Evolutionary conservation across 768 basidiomycete genomes (phyloP), one percentile per base, ranked within the genome.

Genomic region (Podaxis mareebaensis): DNA sequence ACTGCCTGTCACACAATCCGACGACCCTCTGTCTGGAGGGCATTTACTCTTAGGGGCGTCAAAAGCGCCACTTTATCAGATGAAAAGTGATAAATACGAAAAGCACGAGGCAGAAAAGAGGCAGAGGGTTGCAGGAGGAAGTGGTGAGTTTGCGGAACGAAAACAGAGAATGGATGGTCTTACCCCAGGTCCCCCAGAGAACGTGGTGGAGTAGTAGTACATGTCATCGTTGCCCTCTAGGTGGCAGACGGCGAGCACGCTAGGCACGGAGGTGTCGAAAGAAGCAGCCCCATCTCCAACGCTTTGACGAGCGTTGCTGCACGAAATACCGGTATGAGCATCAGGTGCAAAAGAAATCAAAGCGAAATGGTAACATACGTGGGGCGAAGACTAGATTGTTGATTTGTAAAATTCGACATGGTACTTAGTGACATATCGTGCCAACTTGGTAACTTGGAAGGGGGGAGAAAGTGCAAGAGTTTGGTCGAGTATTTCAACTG

Each of bases 11-110:
- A 95, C 93, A 86, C 91, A 89, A 84, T 85, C 87, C 83, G 86
- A 88, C 92, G 93, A 95, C 93, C 93, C 93, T 90, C 93, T 73
- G 74, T 92, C 89, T 70, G 92, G 92, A 92, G 92, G 93, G 93
- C 93, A 95, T 95, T 95, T 95, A 67, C 78, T 78, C 72, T 84
- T 88, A 69, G 92, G 91, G 83, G 80, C 82, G 92, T 95, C 93
- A 95, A 95, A 95, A 93, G 80, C 92, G 89, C 93, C 93, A 95
- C 93, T 93, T 65, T 3, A 56, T 4, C 53, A 51, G 58, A 69
- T 54, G 55, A 60, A 22, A 28, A 11, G 26, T 22, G 49, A 51
- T 51, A 1, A 51, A 51, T 17, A 24, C 22, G 22, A 24, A 28
- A 26, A 13, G 10, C 49, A 51, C 26, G 49, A 51, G 49, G 49